phyloP scores from a whole-genome alignment of 2,329 filamentous ascomycete species.

The Calonectria leucothoes region DNA sequence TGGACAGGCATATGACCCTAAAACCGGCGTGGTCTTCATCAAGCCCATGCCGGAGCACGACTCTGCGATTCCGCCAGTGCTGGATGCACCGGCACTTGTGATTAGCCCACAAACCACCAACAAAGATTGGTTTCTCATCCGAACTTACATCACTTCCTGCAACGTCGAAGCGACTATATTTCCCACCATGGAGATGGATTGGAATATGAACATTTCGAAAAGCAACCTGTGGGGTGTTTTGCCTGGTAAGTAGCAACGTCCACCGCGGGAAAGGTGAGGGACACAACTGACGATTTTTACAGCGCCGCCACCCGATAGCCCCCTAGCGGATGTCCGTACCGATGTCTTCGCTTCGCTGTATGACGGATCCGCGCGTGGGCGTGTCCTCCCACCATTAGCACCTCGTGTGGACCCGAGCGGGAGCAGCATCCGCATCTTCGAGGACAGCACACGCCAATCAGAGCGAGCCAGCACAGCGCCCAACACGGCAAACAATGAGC shows the following conservation, averaged over 20 bases:
- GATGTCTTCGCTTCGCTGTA: background rate
- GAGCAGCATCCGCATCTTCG: background rate
- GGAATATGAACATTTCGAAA: conserved; percentile 27
- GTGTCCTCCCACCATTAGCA: background rate
- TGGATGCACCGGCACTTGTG: conserved; percentile 29
- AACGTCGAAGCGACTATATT: conserved; percentile 21
- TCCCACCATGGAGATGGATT: conserved; percentile 21
- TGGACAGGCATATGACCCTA: background rate
- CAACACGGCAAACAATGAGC: background rate
- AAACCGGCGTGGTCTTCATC: conserved; percentile 25
- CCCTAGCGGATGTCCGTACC: background rate
- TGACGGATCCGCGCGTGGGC: background rate
- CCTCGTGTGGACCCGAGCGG: background rate
- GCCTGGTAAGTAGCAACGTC: background rate
- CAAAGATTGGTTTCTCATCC: conserved; percentile 39
- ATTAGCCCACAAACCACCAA: conserved; percentile 28
- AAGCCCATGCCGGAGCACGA: conserved; percentile 15
- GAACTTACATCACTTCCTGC: conserved; percentile 31
- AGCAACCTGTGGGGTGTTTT: conserved; percentile 37
- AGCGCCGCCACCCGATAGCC: background rate
- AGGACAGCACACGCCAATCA: background rate
- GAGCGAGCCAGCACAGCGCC: background rate
- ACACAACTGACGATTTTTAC: no score
- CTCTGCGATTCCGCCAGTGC: background rate
- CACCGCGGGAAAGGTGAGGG: background rate